Conservation (phyloP, 2,329 filamentous ascomycete genomes). For the Calonectria multiphialidica region DNA sequence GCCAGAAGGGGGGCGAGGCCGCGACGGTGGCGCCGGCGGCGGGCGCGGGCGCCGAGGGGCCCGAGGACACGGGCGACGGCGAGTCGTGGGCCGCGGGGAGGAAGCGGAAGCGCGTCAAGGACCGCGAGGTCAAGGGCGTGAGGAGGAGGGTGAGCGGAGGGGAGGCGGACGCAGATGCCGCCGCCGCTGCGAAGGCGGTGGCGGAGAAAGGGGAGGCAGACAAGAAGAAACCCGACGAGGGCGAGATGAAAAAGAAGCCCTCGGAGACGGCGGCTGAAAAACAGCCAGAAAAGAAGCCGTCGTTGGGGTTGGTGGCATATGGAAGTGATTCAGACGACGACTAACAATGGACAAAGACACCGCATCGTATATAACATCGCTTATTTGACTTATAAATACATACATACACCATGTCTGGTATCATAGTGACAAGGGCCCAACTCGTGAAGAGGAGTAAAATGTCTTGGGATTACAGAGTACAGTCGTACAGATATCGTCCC, state of each 20-base stretch:
- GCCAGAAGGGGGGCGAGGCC: constrained; percentile 52
- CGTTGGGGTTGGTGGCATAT: constrained; percentile 64
- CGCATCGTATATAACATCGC: not conserved
- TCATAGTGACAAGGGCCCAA: not conserved
- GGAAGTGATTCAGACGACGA: constrained; percentile 63
- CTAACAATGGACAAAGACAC: constrained; percentile 27
- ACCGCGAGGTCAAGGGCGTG: constrained; percentile 51
- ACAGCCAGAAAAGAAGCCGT: constrained; percentile 38
- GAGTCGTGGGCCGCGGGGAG: constrained; percentile 52
- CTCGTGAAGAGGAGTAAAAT: constrained; percentile 34
- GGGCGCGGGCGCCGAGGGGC: constrained; percentile 33
- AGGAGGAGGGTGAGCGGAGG: constrained; percentile 42
- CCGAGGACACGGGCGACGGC: constrained; percentile 38
- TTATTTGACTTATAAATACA: not conserved
- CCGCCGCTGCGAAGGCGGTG: constrained; percentile 22
- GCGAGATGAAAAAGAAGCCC: constrained; percentile 10
- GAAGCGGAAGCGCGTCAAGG: constrained; percentile 52
- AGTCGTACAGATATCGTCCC: constrained; percentile 26
- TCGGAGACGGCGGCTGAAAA: constrained; percentile 10
- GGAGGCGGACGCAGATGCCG: constrained; percentile 9
- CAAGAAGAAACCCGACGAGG: constrained; percentile 25
- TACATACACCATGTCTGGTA: not conserved
- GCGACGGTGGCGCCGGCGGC: constrained; percentile 27
- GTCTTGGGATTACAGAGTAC: constrained; percentile 29
- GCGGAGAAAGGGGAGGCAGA: constrained; percentile 27